Evolutionary conservation across 768 basidiomycete genomes (phyloP).

Genomic region (Rhodotorula diobovata): DNA sequence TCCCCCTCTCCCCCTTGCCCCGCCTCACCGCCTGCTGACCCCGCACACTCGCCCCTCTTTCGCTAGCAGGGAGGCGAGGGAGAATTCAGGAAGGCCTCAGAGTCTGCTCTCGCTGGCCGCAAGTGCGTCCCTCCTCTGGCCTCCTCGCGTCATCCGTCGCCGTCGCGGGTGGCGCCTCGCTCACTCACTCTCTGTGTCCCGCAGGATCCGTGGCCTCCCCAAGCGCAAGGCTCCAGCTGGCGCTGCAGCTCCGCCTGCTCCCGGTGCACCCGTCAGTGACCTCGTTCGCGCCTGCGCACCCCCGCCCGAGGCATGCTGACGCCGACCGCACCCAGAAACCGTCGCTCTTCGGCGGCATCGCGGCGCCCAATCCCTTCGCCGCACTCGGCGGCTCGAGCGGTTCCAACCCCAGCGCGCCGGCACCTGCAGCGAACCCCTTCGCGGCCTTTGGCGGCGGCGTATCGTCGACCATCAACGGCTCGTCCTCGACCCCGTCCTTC

Average conservation of each 20-base stretch:
- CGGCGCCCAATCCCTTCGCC: conserved; percentile 1
- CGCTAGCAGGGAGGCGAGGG: conserved; percentile 13
- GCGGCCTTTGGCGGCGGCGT: background rate
- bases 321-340: conserved; percentile 1
- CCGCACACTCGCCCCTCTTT: background rate
- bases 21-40: background rate
- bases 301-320: background rate
- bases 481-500: background rate
- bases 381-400: background rate
- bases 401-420: too few relatives aligned
- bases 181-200: background rate
- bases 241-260: background rate
- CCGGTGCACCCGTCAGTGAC: conserved; percentile 4
- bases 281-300: too few relatives aligned
- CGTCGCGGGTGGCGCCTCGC: background rate
- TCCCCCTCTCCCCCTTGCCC: too few relatives aligned
- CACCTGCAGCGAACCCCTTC: background rate
- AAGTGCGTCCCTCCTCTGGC: conserved; percentile 15
- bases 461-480: background rate
- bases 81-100: conserved; percentile 22
- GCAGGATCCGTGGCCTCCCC: conserved; percentile 32
- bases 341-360: conserved; percentile 4
- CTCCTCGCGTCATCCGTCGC: background rate
- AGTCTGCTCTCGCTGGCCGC: background rate
- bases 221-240: conserved; percentile 15